Evolutionary conservation across 176 grass and related monocot genomes (phyloP), one percentile per base, ranked within the genome.

Genomic region (Triticum turgidum): DNA sequence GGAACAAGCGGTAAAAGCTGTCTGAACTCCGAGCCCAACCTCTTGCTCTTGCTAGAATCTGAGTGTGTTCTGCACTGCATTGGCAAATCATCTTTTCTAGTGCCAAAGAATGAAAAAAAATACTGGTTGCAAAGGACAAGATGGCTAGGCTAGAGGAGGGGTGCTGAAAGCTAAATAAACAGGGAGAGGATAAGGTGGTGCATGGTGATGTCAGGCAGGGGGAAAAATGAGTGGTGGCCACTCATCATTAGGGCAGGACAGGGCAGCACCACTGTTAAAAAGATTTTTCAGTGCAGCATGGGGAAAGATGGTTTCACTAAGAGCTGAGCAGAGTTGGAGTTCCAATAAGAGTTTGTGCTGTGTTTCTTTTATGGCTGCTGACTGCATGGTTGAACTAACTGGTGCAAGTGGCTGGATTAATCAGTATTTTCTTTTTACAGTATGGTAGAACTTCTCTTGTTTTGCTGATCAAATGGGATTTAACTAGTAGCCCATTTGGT

Each of bases 131-230:
- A 29, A 73, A 76, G 69, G 47, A 21, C 65, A 38, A 73, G 13
- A 66, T 21, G 76, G 20, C 65, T 29, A 73, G 75, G 20, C 65
- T 37, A 73, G 18, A 13, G 54, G 9, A 59, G 35, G 74, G 6
- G 41, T 65, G 24, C 78, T 78, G 42, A 73, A 33, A 87, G 51
- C 12, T 69, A 59, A 54, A 61, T 30, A 21, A 86, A 63, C 27
- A 86, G 54, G 61, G 34, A 84, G 89, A 91, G 39, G 89, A 91
- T 91, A 88, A 91, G 85, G 47, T 33, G 74, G 22, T 91, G 89
- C 69, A 30, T 33, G 74, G 22, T 91, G 89, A 69, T 61, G 59
- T 66, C 76, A 88, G 61, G 24, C 59, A 32, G 35, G 45, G 45
- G 67, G 52, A 39, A 64, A 80, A 80, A 18, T 54, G 68, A 62